phyloP scores from a whole-genome alignment of 2,329 filamentous ascomycete genomes.

The Botrytis paeoniae region DNA sequence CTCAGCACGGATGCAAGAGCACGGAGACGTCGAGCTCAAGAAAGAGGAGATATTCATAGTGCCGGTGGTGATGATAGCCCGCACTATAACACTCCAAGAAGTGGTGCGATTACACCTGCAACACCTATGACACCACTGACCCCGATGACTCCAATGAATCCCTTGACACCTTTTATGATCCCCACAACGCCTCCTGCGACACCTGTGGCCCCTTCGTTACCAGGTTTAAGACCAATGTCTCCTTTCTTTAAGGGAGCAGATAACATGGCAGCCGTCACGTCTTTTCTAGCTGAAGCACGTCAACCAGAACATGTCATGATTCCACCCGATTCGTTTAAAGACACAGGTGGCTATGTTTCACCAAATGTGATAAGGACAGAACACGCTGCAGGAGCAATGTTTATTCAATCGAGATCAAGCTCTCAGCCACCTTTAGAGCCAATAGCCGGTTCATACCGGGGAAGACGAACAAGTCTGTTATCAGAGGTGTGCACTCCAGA shows the following conservation, averaged over 20 bases:
- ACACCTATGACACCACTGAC: not conserved
- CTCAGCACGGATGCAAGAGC: slow-evolving; percentile 28
- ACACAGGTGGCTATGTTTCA: slow-evolving; percentile 12
- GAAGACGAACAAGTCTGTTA: slow-evolving; percentile 7
- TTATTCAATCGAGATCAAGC: slow-evolving; percentile 12
- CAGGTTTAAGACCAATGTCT: not conserved
- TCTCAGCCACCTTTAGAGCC: slow-evolving; percentile 1
- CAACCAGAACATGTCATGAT: slow-evolving; percentile 24
- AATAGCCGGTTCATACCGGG: not conserved
- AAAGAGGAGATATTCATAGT: slow-evolving; percentile 35
- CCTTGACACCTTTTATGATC: not conserved
- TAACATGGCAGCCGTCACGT: not conserved
- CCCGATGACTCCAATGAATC: slow-evolving; percentile 17
- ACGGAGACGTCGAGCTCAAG: slow-evolving; percentile 31
- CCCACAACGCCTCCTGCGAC: not conserved
- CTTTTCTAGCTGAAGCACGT: not conserved
- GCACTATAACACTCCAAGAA: slow-evolving; percentile 31
- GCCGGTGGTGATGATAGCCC: slow-evolving; percentile 27
- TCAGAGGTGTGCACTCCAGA: slow-evolving; percentile 20
- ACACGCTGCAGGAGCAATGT: slow-evolving; percentile 5
- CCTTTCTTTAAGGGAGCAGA: slow-evolving; percentile 1
- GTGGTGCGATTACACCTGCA: slow-evolving; percentile 12
- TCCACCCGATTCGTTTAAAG: not conserved
- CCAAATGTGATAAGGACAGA: slow-evolving; percentile 15
- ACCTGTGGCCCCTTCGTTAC: not conserved